Conservation (phyloP, 257 asterid species). For the Asclepias syriaca region DNA sequence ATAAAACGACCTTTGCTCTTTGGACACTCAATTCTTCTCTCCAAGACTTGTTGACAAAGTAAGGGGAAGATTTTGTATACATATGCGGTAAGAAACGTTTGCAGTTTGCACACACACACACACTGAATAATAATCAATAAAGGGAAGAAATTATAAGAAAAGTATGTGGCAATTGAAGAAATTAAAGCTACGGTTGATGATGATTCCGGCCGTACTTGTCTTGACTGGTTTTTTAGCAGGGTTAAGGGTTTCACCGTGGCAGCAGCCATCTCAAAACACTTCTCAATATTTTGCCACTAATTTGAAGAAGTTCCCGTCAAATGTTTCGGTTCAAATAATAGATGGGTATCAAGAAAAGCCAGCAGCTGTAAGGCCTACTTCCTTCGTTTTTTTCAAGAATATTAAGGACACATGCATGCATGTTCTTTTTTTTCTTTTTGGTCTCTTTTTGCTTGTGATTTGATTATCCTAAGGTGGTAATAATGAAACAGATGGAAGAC, state of each 20-base stretch:
- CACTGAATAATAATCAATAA: neutral
- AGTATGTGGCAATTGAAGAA: neutral
- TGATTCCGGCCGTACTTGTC: constrained; percentile 11
- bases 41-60: neutral
- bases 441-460: neutral
- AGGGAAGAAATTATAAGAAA: neutral
- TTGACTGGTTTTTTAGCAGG: constrained; percentile 18
- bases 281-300: constrained; percentile 4
- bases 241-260: constrained; percentile 11
- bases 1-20: constrained; percentile 31
- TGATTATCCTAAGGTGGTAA: neutral
- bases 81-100: too few species aligned
- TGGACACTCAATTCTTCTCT: constrained; percentile 31
- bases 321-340: neutral
- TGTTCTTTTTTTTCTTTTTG: too few species aligned
- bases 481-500: constrained; percentile 20
- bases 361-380: constrained; percentile 2
- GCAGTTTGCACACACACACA: neutral
- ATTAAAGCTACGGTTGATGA: constrained; percentile 19
- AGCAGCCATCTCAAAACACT: neutral
- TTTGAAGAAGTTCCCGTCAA: neutral
- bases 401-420: too few species aligned
- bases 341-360: too few species aligned
- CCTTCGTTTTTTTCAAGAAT: neutral
- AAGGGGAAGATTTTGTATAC: neutral